Evolutionary conservation across 192 early-diverging fungal species (phyloP), one percentile per base, ranked within the genome.

Genomic region (Coemansia umbellata): DNA sequence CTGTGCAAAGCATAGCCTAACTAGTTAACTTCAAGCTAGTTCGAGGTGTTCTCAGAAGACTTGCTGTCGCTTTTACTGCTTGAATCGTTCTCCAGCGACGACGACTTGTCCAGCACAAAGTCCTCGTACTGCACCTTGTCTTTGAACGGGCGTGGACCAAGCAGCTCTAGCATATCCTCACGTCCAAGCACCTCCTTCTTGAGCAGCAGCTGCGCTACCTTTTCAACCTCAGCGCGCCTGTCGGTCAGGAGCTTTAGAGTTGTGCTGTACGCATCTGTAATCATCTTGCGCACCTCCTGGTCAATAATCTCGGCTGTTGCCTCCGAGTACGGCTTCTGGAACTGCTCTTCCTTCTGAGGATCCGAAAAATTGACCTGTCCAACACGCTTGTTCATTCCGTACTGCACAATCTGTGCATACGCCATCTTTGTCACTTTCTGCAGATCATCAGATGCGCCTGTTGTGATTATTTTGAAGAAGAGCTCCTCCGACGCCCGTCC

Each of bases 351-450:
- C 33, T 87, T 78, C 49, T 87, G 80, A 31, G 82, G 78, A 49
- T 85, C 81, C 1, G 82, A 76, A 55, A 85, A 99, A 13, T 86
- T 90, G 39, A 99, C 64, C 51, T 93, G 88, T 11, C 97, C 97
- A 3, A 99, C 66, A 28, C 79, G 78, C 30, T 77, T 56, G 65
- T 89, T 94, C 97, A 99, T 99, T 26, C 97, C 97, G 64, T 95
- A 98, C 28, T 84, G 85, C 33, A 91, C 82, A 15, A 99, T 86
- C 71, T 94, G 91, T 8, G 92, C 92, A 69, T 99, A 99, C 11
- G 97, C 97, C 86, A 91, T 87, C 71, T 89, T 90, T 13, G 94
- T 97, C 11, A 99, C 94, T 69, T 95, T 95, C 66, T 96, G 85
- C 58, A 99, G 74, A 79, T 99, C 97, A 62, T 99, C 97, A n/a